Evolutionary conservation across 2,329 filamentous ascomycete genomes (phyloP), one percentile per base, ranked within the genome.

Genomic region (Colletotrichum sp.): DNA sequence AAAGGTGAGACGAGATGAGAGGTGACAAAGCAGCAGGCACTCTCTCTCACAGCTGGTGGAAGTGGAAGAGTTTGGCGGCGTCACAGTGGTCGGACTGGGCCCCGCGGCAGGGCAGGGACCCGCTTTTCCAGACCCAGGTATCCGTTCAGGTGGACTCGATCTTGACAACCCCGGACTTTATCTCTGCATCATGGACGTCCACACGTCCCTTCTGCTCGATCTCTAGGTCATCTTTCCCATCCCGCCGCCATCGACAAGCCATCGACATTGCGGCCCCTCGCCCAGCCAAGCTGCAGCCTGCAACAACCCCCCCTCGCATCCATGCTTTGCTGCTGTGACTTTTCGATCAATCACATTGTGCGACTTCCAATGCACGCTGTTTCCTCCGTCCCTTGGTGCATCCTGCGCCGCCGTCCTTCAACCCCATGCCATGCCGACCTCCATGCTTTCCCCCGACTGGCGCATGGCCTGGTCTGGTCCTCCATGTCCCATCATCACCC

Each of bases 121-220:
- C 72, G 30, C 62, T 65, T 28, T 65, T 73, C 60, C 34, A 36
- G 58, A 16, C 32, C 70, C 64, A 72, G 56, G 43, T 58, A 73
- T 58, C 73, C 73, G 64, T 73, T 48, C 56, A 34, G 70, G 58
- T 73, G 58, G 70, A 60, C 64, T 73, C 73, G 73, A 75, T 75
- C 73, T 73, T 36, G 21, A 68, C 58, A 56, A 69, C 64, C 73
- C 73, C 70, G 70, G 61, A 69, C 73, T 58, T 48, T 21, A 36
- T 73, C 43, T 75, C 65, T 73, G 64, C 58, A 75, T 75, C 73
- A 69, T 48, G 43, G 70, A 72, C n/a, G 36, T 32, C 16, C 24
- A 48, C 43, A 48, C n/a, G 43, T 48, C 43, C 43, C 43, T 48
- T 28, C 26, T 36, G n/a, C 43, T 75, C 70, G 70, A 75, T 75